Evolutionary conservation across 768 basidiomycete species (phyloP).

Genomic region (Mycena latifolia): DNA sequence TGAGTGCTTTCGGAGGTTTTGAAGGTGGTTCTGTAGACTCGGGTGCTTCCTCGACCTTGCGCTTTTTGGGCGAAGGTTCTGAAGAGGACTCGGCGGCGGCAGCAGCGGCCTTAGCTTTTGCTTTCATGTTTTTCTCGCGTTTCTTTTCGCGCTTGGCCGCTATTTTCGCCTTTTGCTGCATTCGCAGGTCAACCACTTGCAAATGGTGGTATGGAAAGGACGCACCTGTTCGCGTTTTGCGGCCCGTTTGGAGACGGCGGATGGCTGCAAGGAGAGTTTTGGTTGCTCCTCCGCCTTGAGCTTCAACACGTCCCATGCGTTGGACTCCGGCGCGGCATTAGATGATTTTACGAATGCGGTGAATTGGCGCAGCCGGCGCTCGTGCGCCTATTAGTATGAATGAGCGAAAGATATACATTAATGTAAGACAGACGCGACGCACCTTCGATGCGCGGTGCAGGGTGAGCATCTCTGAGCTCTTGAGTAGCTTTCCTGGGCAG

Average conservation of each 20-base stretch:
- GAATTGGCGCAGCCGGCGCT: conserved; percentile 57
- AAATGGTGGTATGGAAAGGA: neutral
- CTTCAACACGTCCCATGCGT: conserved; percentile 61
- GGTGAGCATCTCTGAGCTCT: conserved; percentile 65
- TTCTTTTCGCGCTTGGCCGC: conserved; percentile 61
- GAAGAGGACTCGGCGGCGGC: conserved; percentile 8
- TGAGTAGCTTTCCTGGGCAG: conserved; percentile 82
- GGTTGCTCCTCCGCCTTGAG: conserved; percentile 43
- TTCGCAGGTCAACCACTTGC: conserved; percentile 1
- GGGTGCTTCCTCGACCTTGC: conserved; percentile 29
- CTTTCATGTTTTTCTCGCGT: conserved; percentile 56
- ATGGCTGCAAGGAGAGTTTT: conserved; percentile 38
- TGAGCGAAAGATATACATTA: conserved; percentile 5
- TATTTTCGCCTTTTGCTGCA: conserved; percentile 62
- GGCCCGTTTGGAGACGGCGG: conserved; percentile 65
- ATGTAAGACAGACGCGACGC: conserved; percentile 59
- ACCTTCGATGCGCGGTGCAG: conserved; percentile 74
- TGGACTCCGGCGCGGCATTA: conserved; percentile 50
- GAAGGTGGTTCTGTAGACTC: neutral
- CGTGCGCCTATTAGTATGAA: conserved; percentile 64
- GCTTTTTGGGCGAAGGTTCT: conserved; percentile 28
- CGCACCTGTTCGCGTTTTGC: conserved; percentile 66
- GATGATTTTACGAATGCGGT: conserved; percentile 62
- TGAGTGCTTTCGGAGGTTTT: conserved; percentile 7
- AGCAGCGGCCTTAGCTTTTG: conserved; percentile 49